These are phyloP conservation scores for Stenocarpella maydis DNA, from an alignment of 2,329 filamentous ascomycete species.

Conservation along the genomic window DNA sequence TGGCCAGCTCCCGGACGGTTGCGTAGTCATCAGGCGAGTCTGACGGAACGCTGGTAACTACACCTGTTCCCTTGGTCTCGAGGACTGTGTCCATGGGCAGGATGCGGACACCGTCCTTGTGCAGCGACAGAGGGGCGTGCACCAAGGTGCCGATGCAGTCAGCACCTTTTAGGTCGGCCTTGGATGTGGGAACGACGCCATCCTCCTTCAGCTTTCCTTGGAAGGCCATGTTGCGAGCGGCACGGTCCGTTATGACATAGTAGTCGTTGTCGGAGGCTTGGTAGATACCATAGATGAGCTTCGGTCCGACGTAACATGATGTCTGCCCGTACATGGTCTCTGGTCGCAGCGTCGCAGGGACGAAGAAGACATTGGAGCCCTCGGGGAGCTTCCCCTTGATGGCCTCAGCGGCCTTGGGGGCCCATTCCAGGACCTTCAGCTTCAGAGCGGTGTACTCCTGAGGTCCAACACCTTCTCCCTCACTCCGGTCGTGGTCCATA, in stretches of 20 bases:
- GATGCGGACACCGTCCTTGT: slow-evolving; percentile 84
- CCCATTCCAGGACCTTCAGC: slow-evolving; percentile 90
- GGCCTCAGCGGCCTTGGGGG: slow-evolving; percentile 74
- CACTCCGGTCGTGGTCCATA: slow-evolving; percentile 57
- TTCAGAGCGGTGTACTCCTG: slow-evolving; percentile 90
- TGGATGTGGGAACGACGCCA: slow-evolving; percentile 73
- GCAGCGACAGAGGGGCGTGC: slow-evolving; percentile 85
- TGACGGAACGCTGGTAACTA: slow-evolving; percentile 94
- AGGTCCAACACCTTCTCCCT: slow-evolving; percentile 48
- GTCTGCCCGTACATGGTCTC: slow-evolving; percentile 99
- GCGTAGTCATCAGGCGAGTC: slow-evolving; percentile 97
- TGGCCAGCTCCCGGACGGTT: slow-evolving; percentile 84
- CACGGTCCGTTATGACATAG: slow-evolving; percentile 82
- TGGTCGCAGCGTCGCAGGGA: slow-evolving; percentile 89
- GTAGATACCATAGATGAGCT: slow-evolving; percentile 89
- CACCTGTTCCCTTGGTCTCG: slow-evolving; percentile 92
- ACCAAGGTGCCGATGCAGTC: slow-evolving; percentile 89
- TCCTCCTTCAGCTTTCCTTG: slow-evolving; percentile 85
- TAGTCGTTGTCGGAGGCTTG: slow-evolving; percentile 81
- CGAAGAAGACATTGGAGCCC: slow-evolving; percentile 83
- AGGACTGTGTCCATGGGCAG: slow-evolving; percentile 95
- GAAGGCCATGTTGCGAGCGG: slow-evolving; percentile 92
- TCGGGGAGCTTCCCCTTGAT: slow-evolving; percentile 82
- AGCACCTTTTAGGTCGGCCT: slow-evolving; percentile 78
- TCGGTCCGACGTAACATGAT: slow-evolving; percentile 93